These are phyloP conservation scores for Vigna hirtella DNA, from an alignment of 306 rosid genomes.

Conservation along the genomic window DNA sequence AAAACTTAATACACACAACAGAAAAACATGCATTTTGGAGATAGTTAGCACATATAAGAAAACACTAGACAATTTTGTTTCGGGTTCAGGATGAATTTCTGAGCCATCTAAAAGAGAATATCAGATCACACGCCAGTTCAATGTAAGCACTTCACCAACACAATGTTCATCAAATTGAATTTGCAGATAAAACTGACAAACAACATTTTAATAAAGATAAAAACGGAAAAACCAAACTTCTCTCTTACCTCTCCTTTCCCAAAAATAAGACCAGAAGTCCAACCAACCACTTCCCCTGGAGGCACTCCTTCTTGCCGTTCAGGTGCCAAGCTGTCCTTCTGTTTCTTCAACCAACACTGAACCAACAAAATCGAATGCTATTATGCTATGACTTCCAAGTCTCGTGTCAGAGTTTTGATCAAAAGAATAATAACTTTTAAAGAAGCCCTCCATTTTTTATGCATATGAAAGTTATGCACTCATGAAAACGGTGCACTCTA, in stretches of 20 bases:
- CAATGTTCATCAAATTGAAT: slow-evolving; percentile 7
- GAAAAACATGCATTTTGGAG: slow-evolving; percentile 4
- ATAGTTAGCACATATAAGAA: background rate
- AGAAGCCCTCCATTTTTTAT: background rate
- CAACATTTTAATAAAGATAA: slow-evolving; percentile 1
- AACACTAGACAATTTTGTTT: slow-evolving; percentile 32
- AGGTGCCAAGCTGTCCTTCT: slow-evolving; percentile 82
- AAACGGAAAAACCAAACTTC: slow-evolving; percentile 24
- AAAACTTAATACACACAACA: background rate
- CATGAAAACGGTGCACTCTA: background rate
- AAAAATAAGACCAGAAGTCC: slow-evolving; percentile 97
- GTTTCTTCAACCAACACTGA: slow-evolving; percentile 99
- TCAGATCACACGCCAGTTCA: slow-evolving; percentile 29
- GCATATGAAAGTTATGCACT: background rate
- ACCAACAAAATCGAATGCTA: slow-evolving; percentile 27
- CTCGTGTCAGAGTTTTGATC: background rate
- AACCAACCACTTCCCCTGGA: slow-evolving; percentile 53
- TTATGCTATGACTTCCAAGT: slow-evolving; percentile 14
- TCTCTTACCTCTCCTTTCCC: slow-evolving; percentile 87
- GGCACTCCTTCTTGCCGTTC: slow-evolving; percentile 54
- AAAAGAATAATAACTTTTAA: background rate
- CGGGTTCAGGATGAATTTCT: slow-evolving; percentile 26
- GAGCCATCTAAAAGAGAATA: slow-evolving; percentile 24
- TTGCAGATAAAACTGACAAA: slow-evolving; percentile 8
- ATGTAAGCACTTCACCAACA: background rate